A percentile compares a stretch with the other conserved stretches of the same genome.
These are phyloP conservation scores for Achlya hypogyna DNA, from an alignment of 352 stramenopile species.

Conservation along the genomic window DNA sequence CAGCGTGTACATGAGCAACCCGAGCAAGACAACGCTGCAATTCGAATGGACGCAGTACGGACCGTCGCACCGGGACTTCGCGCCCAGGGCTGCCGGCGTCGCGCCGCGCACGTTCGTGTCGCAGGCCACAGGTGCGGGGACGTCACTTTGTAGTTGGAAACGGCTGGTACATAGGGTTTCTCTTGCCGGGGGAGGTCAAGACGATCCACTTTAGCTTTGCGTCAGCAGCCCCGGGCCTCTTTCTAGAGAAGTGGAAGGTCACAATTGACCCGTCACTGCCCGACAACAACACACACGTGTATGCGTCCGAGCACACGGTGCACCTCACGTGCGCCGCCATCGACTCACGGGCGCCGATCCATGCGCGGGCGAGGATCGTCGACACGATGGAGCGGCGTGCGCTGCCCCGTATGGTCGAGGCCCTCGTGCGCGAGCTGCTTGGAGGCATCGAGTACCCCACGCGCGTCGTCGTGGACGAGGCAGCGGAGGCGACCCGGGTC, in stretches of 20 bases:
- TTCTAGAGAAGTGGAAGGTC: conserved; percentile 62
- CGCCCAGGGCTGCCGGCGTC: conserved; percentile 10
- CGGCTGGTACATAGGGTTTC: conserved; percentile 27
- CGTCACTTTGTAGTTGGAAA: conserved; percentile 32
- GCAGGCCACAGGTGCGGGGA: background rate
- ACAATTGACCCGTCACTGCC: conserved; percentile 36
- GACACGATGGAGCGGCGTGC: conserved; percentile 22
- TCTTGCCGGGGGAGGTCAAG: conserved; percentile 44
- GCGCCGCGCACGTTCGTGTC: conserved; percentile 23
- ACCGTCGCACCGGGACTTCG: conserved; percentile 18
- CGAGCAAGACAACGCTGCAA: background rate
- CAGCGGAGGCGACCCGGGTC: conserved; percentile 24
- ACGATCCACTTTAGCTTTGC: conserved; percentile 54
- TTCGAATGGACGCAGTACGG: conserved; percentile 9
- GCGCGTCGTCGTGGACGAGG: conserved; percentile 25
- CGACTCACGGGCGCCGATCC: conserved; percentile 43
- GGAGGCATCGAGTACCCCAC: conserved; percentile 26
- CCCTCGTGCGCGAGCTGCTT: conserved; percentile 49
- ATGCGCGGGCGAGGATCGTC: conserved; percentile 22
- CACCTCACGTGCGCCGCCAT: conserved; percentile 45
- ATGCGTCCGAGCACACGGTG: conserved; percentile 22
- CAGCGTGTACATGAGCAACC: conserved; percentile 5
- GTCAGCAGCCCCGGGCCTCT: conserved; percentile 36
- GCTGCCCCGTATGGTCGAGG: conserved; percentile 39
- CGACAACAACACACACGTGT: conserved; percentile 16